phyloP scores from a whole-genome alignment of 768 basidiomycete species.

The Auricularia auricula-judae region DNA sequence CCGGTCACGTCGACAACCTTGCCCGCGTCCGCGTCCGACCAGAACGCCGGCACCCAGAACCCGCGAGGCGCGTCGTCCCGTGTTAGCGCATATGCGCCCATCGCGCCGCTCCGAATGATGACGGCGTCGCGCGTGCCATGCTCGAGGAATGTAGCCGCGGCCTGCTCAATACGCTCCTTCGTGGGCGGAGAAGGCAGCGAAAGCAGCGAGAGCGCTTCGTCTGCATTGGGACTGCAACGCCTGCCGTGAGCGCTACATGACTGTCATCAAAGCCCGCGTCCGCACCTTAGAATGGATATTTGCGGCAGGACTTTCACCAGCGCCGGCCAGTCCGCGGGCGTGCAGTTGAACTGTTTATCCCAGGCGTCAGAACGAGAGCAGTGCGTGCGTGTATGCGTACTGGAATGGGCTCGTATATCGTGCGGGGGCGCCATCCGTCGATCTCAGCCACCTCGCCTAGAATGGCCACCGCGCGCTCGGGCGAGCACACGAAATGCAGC shows the following conservation, averaged over 20 bases:
- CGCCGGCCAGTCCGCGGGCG: slow-evolving; percentile 67
- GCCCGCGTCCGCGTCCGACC: slow-evolving; percentile 34
- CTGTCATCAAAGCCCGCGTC: too few relatives aligned
- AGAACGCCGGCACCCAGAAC: slow-evolving; percentile 68
- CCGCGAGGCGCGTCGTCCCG: slow-evolving; percentile 18
- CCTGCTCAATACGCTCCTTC: slow-evolving; percentile 48
- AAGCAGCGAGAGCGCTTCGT: slow-evolving; percentile 65
- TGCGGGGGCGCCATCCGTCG: slow-evolving; percentile 49
- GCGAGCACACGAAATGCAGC: slow-evolving; percentile 83
- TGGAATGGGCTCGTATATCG: slow-evolving; percentile 82
- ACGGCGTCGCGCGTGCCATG: slow-evolving; percentile 51
- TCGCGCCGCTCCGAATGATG: slow-evolving; percentile 61
- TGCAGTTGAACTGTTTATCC: slow-evolving; percentile 51
- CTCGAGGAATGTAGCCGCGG: slow-evolving; percentile 50
- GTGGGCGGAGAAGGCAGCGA: slow-evolving; percentile 37
- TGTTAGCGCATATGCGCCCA: slow-evolving; percentile 60
- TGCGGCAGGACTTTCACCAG: slow-evolving; percentile 46
- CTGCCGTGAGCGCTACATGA: too few relatives aligned
- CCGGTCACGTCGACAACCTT: slow-evolving; percentile 79
- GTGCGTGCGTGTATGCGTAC: slow-evolving; percentile 29
- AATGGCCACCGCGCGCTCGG: slow-evolving; percentile 54
- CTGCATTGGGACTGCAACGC: slow-evolving; percentile 58
- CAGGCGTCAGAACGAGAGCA: not conserved
- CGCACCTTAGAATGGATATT: slow-evolving; percentile 46
- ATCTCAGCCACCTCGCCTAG: slow-evolving; percentile 48